Base-by-base conservation (phyloP, 495 filamentous ascomycete species). In the Geoglossum glabrum region DNA sequence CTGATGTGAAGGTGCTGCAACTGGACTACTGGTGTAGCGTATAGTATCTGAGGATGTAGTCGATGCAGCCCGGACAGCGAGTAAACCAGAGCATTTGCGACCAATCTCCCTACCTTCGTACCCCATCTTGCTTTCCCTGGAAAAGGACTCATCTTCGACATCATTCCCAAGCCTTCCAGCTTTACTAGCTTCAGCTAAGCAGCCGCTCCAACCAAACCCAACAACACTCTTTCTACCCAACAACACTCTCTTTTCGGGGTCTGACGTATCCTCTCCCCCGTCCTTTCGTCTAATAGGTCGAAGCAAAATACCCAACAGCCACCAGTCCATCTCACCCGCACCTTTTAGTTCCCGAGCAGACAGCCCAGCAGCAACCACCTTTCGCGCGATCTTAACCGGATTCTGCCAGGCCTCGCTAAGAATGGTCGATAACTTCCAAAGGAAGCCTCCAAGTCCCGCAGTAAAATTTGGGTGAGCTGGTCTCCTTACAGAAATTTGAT, bases 21-120 rank as follows among this genome's bases (percentile, higher is more conserved):
- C n/a, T 19, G 11, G 61, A 34, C 54, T 25, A 33, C 63, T 55
- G 27, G 62, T 52, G 45, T 56, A 59, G 55, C 52, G 43, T 51
- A 64, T 15, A 54, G 54, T 23, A 38, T 60, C 57, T 51, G 63
- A 21, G 13, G 58, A 38, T 33, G 59, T 58, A 4, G 63, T 56
- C 17, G 66, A 68, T 23, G 55, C 65, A 59, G 38, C 57, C 58
- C 40, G 49, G 49, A 31, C 49, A 26, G 28, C 15, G 28, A 27
- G 49, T 2, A 26, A 30, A 27, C 25, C 11, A 31, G 49, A 52
- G 11, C 3, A 3, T 30, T 13, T 27, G 17, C 28, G 15, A 13
- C 17, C 49, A 52, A 10, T 52, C 19, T 30, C 28, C 3, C 6
- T 17, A 5, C 7, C 49, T 30, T 30, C 49, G 30, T 11, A 31